Percentiles rank a stretch among this genome's conserved stretches.
Evolutionary conservation across 345 rosid genomes (phyloP).

Genomic region (Lepidium didymum): DNA sequence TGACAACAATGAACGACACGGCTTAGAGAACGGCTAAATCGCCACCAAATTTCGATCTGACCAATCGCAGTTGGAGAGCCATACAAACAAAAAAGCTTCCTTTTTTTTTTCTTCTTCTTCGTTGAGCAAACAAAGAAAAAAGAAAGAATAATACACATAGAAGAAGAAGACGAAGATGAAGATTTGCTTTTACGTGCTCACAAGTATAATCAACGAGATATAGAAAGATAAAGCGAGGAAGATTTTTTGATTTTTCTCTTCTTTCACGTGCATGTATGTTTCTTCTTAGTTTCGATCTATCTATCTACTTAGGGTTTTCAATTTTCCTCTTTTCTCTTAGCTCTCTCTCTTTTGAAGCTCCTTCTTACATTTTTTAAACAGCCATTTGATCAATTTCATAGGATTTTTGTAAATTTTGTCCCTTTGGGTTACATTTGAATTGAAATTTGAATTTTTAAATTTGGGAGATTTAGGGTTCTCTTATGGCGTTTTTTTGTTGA

Average conservation of each 20-base stretch:
- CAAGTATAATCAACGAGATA: neutral
- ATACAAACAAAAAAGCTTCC: too few species aligned
- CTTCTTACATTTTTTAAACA: neutral
- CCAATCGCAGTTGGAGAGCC: too few species aligned
- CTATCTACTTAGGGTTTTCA: slow-evolving; percentile 18
- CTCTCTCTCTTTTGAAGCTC: neutral
- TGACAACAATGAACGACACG: too few species aligned
- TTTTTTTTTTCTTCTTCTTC: too few species aligned
- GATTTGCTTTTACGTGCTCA: slow-evolving; percentile 1
- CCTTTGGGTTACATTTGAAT: neutral
- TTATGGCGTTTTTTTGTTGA: neutral
- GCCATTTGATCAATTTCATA: neutral
- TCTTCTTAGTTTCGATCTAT: slow-evolving; percentile 1
- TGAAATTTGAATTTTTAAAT: neutral
- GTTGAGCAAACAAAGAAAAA: too few species aligned
- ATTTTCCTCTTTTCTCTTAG: neutral
- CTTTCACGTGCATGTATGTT: slow-evolving; percentile 4
- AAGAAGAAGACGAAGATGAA: neutral
- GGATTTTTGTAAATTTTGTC: neutral
- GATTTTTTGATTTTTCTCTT: neutral
- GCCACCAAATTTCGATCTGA: too few species aligned
- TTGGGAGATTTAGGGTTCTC: neutral
- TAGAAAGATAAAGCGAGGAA: neutral
- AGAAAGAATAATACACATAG: too few species aligned
- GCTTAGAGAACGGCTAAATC: too few species aligned